These are phyloP conservation scores for Alternaria dauci DNA, from an alignment of 2,329 filamentous ascomycete species.

Conservation along the genomic window DNA sequence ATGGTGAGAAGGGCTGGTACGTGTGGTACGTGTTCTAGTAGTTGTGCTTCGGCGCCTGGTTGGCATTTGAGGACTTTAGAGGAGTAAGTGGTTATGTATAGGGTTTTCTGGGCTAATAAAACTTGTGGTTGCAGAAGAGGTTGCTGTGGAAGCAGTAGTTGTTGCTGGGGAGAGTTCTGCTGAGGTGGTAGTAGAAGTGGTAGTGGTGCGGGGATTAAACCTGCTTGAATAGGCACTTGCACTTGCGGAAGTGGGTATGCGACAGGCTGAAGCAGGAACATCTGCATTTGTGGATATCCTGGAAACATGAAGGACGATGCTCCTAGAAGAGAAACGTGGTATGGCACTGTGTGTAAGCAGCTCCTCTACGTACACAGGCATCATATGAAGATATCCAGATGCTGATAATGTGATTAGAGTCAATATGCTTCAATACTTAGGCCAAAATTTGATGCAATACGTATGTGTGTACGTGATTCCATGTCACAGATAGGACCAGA, in stretches of 20 bases:
- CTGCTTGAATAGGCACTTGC: neutral
- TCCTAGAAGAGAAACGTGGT: neutral
- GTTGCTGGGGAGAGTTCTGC: neutral
- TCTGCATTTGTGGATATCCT: neutral
- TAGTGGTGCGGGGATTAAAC: neutral
- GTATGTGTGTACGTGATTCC: neutral
- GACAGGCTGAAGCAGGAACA: neutral
- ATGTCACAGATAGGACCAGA: neutral
- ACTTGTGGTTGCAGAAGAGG: neutral
- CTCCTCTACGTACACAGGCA: neutral
- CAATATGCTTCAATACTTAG: neutral
- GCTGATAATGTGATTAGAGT: neutral
- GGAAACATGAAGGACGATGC: neutral
- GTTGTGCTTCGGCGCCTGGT: neutral
- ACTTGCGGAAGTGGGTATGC: neutral
- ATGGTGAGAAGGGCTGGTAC: slow-evolving; percentile 5
- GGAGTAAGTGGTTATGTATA: slow-evolving; percentile 9
- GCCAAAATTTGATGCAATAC: neutral
- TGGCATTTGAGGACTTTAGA: neutral
- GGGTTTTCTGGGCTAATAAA: neutral
- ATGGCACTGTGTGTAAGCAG: neutral
- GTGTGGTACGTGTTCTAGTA: neutral
- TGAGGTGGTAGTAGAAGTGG: neutral
- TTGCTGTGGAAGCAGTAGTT: neutral
- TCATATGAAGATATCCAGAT: neutral